These are phyloP conservation scores for Epichloe hybrida DNA, from an alignment of 2,329 filamentous ascomycete genomes.

Conservation along the genomic window DNA sequence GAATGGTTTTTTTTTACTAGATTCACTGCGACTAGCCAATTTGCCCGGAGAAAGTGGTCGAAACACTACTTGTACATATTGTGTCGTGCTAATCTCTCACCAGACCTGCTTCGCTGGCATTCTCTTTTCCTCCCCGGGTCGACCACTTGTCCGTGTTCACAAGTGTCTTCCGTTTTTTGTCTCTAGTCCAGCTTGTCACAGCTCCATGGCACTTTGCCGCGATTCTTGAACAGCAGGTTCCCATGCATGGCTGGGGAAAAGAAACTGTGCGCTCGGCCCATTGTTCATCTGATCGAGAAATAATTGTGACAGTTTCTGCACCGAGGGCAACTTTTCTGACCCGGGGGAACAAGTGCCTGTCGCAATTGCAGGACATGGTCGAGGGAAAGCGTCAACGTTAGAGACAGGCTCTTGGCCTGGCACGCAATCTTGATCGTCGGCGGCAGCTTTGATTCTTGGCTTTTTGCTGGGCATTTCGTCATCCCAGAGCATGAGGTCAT, in stretches of 20 bases:
- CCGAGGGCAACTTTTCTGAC: not conserved
- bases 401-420: not conserved
- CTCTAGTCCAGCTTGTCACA: conserved; percentile 2
- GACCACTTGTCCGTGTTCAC: not conserved
- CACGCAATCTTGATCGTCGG: not conserved
- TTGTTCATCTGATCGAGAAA: not conserved
- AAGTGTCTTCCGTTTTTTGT: not conserved
- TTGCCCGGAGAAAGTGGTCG: not conserved
- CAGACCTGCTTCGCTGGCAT: not conserved
- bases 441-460: not conserved
- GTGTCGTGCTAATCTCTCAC: not conserved
- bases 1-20: not conserved
- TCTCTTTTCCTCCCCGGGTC: not conserved
- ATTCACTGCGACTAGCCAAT: not conserved
- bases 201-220: conserved; percentile 2
- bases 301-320: too few relatives aligned
- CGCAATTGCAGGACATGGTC: not conserved
- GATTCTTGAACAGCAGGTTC: not conserved
- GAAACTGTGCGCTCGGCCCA: not conserved
- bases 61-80: not conserved
- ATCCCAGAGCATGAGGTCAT: not conserved
- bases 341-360: not conserved
- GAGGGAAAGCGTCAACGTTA: not conserved
- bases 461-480: not conserved
- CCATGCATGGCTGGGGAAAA: not conserved